Evolutionary conservation across 345 rosid genomes (phyloP).

Genomic region (Citrus unshiu): DNA sequence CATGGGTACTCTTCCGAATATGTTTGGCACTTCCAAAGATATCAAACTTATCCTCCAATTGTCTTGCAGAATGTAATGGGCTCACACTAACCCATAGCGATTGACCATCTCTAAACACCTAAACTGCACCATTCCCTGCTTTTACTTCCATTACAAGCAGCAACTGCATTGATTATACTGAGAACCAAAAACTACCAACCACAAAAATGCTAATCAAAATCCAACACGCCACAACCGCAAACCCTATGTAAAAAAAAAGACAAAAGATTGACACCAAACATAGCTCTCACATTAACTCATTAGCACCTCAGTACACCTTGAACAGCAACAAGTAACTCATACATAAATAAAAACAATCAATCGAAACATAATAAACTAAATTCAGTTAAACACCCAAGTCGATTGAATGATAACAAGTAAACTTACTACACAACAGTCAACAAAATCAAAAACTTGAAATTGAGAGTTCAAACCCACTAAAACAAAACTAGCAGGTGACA

Average conservation of each 20-base stretch:
- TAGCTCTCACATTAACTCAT: not conserved
- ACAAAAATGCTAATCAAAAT: not conserved
- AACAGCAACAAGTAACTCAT: not conserved
- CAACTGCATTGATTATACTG: not conserved
- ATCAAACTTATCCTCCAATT: constrained; percentile 1
- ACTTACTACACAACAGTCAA: not conserved
- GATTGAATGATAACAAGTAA: constrained; percentile 3
- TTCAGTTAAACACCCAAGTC: not conserved
- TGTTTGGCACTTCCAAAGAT: not conserved
- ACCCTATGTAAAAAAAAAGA: not conserved
- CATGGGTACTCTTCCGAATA: not conserved
- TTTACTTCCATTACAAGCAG: not conserved
- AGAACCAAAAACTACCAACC: not conserved
- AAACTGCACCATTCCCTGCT: not conserved
- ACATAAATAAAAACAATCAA: not conserved
- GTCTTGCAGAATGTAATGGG: not conserved
- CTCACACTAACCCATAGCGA: not conserved
- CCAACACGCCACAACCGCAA: not conserved
- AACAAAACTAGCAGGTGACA: not conserved
- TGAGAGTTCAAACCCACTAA: not conserved
- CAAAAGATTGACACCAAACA: not conserved
- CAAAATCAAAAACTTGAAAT: not conserved
- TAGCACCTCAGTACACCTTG: not conserved
- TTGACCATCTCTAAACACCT: not conserved
- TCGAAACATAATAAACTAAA: not conserved